Percentiles rank a stretch among this genome's conserved stretches.
Evolutionary conservation across 2,329 filamentous ascomycete genomes (phyloP).

Genomic region (Stemphylium lycopersici): DNA sequence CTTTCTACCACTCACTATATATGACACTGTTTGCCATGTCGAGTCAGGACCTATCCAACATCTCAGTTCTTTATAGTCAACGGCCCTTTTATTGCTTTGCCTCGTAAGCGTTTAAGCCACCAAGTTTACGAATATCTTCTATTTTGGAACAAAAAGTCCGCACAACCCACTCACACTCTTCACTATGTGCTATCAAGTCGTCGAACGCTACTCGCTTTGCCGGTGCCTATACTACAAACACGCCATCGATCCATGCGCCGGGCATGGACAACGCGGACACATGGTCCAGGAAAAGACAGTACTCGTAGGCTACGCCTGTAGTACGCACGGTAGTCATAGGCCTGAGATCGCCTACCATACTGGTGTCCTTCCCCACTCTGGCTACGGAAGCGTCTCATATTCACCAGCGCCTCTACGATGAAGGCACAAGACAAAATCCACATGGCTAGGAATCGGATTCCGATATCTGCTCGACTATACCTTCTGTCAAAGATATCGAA

Average conservation of each 20-base stretch:
- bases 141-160: background rate
- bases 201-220: constrained; percentile 87
- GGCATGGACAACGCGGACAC: constrained; percentile 77
- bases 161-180: background rate
- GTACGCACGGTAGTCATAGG: constrained; percentile 55
- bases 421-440: background rate
- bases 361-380: constrained; percentile 37
- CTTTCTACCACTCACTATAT: constrained; percentile 39
- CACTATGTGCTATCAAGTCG: constrained; percentile 82
- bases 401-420: constrained; percentile 22
- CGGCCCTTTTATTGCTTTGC: constrained; percentile 20
- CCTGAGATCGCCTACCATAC: constrained; percentile 25
- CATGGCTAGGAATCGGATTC: background rate
- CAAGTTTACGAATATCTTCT: background rate
- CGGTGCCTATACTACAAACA: constrained; percentile 88
- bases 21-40: constrained; percentile 33
- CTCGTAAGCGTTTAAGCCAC: constrained; percentile 13
- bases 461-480: background rate
- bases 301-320: constrained; percentile 81
- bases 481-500: background rate
- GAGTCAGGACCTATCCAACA: constrained; percentile 19
- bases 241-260: constrained; percentile 79
- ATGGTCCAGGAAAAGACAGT: constrained; percentile 75
- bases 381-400: constrained; percentile 37
- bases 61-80: constrained; percentile 18